Percentiles rank a stretch among this genome's conserved stretches.
Conservation (phyloP, 441 rosid species). For the Aleurites moluccanus region DNA sequence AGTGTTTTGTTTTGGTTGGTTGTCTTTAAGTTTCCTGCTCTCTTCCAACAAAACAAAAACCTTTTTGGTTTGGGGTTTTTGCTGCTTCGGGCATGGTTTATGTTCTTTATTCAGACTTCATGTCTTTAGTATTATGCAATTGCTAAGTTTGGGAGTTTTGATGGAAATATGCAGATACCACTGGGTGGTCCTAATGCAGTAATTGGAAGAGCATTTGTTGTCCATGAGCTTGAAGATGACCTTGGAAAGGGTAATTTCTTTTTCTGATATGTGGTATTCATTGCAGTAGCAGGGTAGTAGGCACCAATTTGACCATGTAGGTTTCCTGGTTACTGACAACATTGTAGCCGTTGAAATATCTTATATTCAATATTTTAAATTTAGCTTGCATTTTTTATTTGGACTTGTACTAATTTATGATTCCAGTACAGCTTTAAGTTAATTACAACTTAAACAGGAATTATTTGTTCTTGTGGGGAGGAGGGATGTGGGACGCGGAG, state of each 20-base stretch:
- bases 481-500: not conserved
- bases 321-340: not conserved
- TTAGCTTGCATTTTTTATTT: not conserved
- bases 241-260: conserved; percentile 78
- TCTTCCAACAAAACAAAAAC: not conserved
- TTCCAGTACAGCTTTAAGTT: not conserved
- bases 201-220: conserved; percentile 95
- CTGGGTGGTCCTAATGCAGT: conserved; percentile 75
- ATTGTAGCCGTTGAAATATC: not conserved
- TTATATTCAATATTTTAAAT: not conserved
- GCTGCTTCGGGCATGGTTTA: not conserved
- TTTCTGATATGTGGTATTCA: not conserved
- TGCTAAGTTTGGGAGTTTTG: conserved; percentile 21
- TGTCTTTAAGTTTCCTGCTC: not conserved
- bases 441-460: not conserved
- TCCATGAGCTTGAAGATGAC: conserved; percentile 96
- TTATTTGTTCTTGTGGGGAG: not conserved
- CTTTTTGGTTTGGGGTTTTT: not conserved
- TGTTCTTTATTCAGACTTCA: not conserved
- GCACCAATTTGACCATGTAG: not conserved
- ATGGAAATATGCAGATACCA: conserved; percentile 52
- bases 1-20: not conserved
- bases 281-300: not conserved
- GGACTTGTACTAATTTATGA: not conserved
- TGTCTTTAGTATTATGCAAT: conserved; percentile 6